phyloP scores from a whole-genome alignment of 2,329 filamentous ascomycete species.

The Zymoseptoria brevis region DNA sequence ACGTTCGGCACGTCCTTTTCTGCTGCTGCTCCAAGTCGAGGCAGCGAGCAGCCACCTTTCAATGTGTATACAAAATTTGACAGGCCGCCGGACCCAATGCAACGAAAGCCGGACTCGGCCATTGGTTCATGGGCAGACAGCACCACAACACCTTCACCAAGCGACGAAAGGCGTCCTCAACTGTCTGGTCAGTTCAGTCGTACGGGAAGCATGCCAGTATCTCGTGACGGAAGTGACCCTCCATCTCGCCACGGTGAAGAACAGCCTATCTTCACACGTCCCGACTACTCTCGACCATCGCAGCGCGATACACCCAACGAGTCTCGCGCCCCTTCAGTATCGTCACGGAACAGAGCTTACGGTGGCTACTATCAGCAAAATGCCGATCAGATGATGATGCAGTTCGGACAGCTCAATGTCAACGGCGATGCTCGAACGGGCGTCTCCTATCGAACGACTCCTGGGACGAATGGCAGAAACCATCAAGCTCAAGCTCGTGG shows the following conservation, averaged over 20 bases:
- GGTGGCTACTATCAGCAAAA: conserved; percentile 34
- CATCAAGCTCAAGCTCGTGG: background rate
- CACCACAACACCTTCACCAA: conserved; percentile 33
- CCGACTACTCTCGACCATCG: conserved; percentile 14
- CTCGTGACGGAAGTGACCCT: conserved; percentile 50
- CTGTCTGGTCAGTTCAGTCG: conserved; percentile 39
- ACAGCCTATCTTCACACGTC: conserved; percentile 25
- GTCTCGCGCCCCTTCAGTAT: conserved; percentile 39
- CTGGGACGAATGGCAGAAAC: conserved; percentile 5
- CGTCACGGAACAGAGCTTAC: conserved; percentile 35
- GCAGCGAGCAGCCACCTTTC: conserved; percentile 22
- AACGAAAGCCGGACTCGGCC: conserved; percentile 22
- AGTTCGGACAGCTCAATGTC: conserved; percentile 24
- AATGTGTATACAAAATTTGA: conserved; percentile 31
- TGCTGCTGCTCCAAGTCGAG: conserved; percentile 13
- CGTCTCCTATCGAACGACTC: conserved; percentile 10
- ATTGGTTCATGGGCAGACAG: conserved; percentile 14
- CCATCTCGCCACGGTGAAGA: conserved; percentile 47
- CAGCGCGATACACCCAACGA: conserved; percentile 17
- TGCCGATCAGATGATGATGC: conserved; percentile 31
- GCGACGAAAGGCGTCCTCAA: conserved; percentile 35
- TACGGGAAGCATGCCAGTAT: conserved; percentile 37
- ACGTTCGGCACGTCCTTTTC: conserved; percentile 18
- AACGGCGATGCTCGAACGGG: conserved; percentile 13
- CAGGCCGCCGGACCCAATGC: conserved; percentile 19